These are phyloP conservation scores for Calonectria hawksworthii DNA, from an alignment of 2,329 filamentous ascomycete genomes.

Conservation along the genomic window DNA sequence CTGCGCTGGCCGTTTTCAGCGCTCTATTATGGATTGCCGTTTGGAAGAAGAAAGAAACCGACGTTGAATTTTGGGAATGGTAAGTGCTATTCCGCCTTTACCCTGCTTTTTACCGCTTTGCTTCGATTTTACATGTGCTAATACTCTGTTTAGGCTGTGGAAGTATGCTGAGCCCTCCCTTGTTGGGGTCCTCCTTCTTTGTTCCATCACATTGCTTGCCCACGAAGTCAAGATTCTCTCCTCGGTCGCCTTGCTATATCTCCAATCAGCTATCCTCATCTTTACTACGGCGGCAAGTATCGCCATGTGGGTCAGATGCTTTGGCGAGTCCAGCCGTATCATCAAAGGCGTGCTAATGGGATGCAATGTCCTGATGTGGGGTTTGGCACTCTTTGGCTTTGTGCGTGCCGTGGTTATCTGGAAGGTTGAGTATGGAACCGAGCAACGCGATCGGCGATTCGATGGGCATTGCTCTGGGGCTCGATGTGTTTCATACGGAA, in stretches of 20 bases:
- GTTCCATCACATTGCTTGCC: slow-evolving; percentile 38
- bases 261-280: slow-evolving; percentile 45
- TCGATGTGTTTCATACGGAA: slow-evolving; percentile 35
- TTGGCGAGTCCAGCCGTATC: slow-evolving; percentile 38
- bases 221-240: slow-evolving; percentile 48
- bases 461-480: neutral
- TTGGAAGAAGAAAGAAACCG: slow-evolving; percentile 40
- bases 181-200: slow-evolving; percentile 37
- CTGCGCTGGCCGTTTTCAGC: slow-evolving; percentile 43
- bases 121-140: neutral
- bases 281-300: slow-evolving; percentile 38
- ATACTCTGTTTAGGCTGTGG: slow-evolving; percentile 43
- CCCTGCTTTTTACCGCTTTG: neutral
- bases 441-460: slow-evolving; percentile 15
- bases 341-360: slow-evolving; percentile 46
- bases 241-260: slow-evolving; percentile 41
- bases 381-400: slow-evolving; percentile 46
- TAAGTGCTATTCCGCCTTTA: slow-evolving; percentile 14
- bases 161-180: slow-evolving; percentile 39
- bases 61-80: slow-evolving; percentile 44
- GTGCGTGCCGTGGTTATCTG: slow-evolving; percentile 46
- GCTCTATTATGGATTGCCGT: slow-evolving; percentile 46
- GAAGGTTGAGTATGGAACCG: slow-evolving; percentile 33
- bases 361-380: slow-evolving; percentile 46
- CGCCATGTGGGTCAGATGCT: slow-evolving; percentile 38